These are phyloP conservation scores for Russula abietina DNA, from an alignment of 768 basidiomycete species.

Conservation along the genomic window DNA sequence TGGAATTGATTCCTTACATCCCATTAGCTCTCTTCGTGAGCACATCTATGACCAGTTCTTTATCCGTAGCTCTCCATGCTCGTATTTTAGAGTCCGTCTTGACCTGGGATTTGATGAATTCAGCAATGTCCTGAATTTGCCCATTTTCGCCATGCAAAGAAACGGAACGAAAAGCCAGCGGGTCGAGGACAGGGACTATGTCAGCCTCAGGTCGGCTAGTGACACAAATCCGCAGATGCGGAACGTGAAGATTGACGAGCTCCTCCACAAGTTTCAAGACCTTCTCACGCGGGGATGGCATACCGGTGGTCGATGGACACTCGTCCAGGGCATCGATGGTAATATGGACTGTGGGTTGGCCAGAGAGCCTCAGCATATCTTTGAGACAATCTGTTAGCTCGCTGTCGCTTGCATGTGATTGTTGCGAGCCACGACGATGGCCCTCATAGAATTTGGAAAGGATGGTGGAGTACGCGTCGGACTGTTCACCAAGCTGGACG, in stretches of 20 bases:
- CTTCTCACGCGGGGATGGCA: background rate
- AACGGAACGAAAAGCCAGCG: background rate
- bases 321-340: slow-evolving; percentile 6
- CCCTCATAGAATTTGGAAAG: too few relatives aligned
- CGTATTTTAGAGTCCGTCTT: too few relatives aligned
- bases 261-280: background rate
- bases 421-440: too few relatives aligned
- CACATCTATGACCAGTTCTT: too few relatives aligned
- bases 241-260: background rate
- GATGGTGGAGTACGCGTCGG: too few relatives aligned
- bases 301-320: background rate
- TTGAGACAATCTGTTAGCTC: too few relatives aligned
- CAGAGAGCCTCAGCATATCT: background rate
- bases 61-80: too few relatives aligned
- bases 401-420: too few relatives aligned
- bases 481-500: too few relatives aligned
- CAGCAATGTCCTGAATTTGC: background rate
- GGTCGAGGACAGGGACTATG: background rate
- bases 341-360: background rate
- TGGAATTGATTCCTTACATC: too few relatives aligned
- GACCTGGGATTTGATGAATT: background rate
- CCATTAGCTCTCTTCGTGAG: too few relatives aligned
- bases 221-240: slow-evolving; percentile 2
- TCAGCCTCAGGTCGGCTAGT: slow-evolving; percentile 4
- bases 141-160: background rate